Evolutionary conservation across 805 yeast species (phyloP).

Genomic region (Candida golubevii): DNA sequence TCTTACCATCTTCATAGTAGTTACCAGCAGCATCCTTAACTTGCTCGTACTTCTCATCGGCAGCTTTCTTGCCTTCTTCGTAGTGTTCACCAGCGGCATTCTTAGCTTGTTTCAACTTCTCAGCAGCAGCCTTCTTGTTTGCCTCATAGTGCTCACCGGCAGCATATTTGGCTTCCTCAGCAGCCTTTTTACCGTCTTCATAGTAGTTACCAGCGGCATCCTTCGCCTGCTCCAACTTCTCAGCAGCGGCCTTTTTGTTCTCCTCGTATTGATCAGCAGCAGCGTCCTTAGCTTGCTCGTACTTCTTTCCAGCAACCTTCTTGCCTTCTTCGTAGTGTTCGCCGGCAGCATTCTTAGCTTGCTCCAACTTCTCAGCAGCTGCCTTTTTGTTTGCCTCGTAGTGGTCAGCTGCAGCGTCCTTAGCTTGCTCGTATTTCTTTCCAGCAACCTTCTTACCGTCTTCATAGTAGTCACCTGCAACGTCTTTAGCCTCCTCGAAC

Average conservation of each 20-base stretch:
- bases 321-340: constrained; percentile 7
- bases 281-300: constrained; percentile 5
- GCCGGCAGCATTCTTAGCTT: constrained; percentile 3
- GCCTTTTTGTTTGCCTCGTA: constrained; percentile 6
- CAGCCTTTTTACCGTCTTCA: constrained; percentile 10
- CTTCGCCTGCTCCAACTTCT: constrained; percentile 2
- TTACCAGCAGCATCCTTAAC: constrained; percentile 7
- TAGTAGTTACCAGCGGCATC: not conserved
- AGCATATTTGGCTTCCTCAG: constrained; percentile 6
- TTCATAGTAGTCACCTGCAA: constrained; percentile 5
- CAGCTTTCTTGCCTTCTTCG: constrained; percentile 4
- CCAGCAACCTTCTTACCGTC: constrained; percentile 8
- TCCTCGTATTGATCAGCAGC: constrained; percentile 6
- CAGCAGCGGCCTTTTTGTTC: constrained; percentile 7
- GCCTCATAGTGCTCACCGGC: constrained; percentile 11
- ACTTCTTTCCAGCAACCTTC: constrained; percentile 7
- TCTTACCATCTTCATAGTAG: not conserved
- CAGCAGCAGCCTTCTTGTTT: constrained; percentile 9
- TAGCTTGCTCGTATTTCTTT: constrained; percentile 6
- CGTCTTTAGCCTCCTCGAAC: constrained; percentile 3
- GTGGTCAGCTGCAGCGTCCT: constrained; percentile 4
- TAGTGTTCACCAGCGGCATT: not conserved
- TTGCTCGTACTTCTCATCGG: not conserved
- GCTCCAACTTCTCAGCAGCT: constrained; percentile 4
- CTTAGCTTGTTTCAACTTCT: constrained; percentile 1